Evolutionary conservation across 1,284 basidiomycete species (phyloP), one percentile per base, ranked within the genome.

Genomic region (Gymnopus androsaceus): DNA sequence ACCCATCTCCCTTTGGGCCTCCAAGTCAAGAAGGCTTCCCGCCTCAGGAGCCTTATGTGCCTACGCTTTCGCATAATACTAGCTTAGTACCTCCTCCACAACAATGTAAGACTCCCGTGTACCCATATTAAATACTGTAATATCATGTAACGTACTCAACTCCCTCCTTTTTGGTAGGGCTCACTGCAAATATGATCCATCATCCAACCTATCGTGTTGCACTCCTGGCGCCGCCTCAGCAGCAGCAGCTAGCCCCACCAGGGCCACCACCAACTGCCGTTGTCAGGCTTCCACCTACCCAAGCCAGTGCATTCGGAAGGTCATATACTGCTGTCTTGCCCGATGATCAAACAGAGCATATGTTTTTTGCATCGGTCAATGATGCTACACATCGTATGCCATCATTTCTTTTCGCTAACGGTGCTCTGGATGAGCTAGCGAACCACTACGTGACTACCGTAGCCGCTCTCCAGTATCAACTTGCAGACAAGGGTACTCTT

Each of bases 101-200:
- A n/a, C n/a, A 73, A 76, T 84, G 85, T 87, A 87, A 87, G 85
- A 81, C 71, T 44, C 54, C 48, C 65, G 71, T 80, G 83, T 87
- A 86, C 79, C 51, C 40, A 28, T 82, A 83, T 79, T 84, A 78
- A 83, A 75, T 71, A 66, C 66, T 79, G 76, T 81, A 82, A 79
- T 82, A 76, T 81, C 79, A 82, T 82, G 81, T 81, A 79, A 69
- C 70, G 78, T 84, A 77, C 83, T 87, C 83, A 87, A 85, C 77
- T 72, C 78, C 74, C 65, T 67, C 73, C 73, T 77, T 77, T 68
- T 76, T 77, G 72, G 72, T 74, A 83, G 82, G 82, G 63, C 17
- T n/a, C 28, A 38, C 40, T 42, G n/a, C 58, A n/a, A 40, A 69
- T 59, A 59, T 59, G 58, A 66, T 70, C 14, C 48, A 50, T n/a